A percentile compares a stretch with the other conserved stretches of the same genome.
Conservation (phyloP, 345 rosid genomes). For the Isatis tinctoria region DNA sequence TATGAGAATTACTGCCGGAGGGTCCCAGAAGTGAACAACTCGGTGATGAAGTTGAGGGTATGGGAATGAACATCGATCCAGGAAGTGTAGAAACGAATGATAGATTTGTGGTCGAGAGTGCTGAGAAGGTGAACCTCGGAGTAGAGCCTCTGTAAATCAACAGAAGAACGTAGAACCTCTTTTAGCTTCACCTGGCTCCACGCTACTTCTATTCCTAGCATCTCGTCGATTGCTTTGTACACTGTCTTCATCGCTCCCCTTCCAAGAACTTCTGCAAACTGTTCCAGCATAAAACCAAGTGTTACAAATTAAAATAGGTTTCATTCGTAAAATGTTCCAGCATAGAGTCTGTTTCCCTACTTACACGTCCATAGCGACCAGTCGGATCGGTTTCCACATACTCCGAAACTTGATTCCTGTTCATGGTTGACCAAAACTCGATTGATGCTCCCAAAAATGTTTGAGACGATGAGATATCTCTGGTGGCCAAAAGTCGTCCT, state of each 20-base stretch:
- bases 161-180: conserved; percentile 55
- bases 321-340: background rate
- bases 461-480: conserved; percentile 5
- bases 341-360: conserved; percentile 23
- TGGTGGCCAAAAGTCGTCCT: conserved; percentile 18
- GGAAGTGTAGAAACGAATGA: conserved; percentile 66
- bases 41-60: conserved; percentile 81
- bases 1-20: conserved; percentile 50
- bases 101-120: conserved; percentile 60
- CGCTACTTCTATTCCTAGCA: conserved; percentile 75
- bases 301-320: conserved; percentile 4
- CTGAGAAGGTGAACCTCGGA: conserved; percentile 89
- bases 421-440: conserved; percentile 32
- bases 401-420: conserved; percentile 19
- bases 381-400: conserved; percentile 88
- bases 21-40: conserved; percentile 81
- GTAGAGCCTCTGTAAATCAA: conserved; percentile 69
- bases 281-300: conserved; percentile 20
- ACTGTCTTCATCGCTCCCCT: conserved; percentile 88
- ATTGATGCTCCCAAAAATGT: conserved; percentile 21
- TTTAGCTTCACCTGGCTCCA: conserved; percentile 73
- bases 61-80: conserved; percentile 57
- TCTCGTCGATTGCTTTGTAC: conserved; percentile 74
- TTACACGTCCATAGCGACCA: conserved; percentile 92
- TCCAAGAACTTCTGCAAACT: conserved; percentile 69